phyloP scores from a whole-genome alignment of 108 stramenopile species.

The Licmophora abbreviata region DNA sequence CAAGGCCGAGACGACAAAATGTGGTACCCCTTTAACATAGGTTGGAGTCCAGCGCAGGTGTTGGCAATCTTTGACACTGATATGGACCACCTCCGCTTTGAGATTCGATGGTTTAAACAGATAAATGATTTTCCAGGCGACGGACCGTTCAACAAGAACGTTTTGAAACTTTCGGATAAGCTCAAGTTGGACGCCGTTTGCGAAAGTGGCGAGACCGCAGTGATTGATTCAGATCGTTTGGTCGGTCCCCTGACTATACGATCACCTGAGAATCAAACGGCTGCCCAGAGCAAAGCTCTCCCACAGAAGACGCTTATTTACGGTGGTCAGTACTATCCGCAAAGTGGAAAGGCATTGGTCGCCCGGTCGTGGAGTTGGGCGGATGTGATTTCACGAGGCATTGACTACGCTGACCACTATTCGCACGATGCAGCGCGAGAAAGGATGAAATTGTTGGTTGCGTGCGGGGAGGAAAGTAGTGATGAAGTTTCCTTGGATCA shows the following conservation, averaged over 20 bases:
- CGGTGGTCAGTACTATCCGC: no score
- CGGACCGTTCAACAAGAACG: constrained; percentile 4
- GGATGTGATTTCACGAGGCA: no score
- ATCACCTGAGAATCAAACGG: not conserved
- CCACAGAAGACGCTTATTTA: no score
- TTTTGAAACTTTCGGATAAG: not conserved
- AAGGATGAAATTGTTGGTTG: no score
- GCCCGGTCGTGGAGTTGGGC: no score
- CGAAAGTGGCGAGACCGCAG: not conserved
- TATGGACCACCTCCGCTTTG: constrained; percentile 10
- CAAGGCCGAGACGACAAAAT: constrained; percentile 2
- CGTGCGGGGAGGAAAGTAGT: no score
- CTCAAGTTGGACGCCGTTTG: not conserved
- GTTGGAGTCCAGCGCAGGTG: constrained; percentile 38
- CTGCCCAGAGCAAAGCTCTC: not conserved
- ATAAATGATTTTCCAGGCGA: constrained; percentile 9
- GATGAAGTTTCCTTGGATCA: not conserved
- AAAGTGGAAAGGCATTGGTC: no score
- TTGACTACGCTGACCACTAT: no score
- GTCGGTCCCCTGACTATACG: not conserved
- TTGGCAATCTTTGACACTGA: constrained; percentile 19
- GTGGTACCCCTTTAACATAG: constrained; percentile 20
- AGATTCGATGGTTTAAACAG: constrained; percentile 31
- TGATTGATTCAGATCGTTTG: not conserved
- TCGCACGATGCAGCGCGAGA: no score